phyloP scores from a whole-genome alignment of 768 basidiomycete genomes.

The Mrakia blollopis region DNA sequence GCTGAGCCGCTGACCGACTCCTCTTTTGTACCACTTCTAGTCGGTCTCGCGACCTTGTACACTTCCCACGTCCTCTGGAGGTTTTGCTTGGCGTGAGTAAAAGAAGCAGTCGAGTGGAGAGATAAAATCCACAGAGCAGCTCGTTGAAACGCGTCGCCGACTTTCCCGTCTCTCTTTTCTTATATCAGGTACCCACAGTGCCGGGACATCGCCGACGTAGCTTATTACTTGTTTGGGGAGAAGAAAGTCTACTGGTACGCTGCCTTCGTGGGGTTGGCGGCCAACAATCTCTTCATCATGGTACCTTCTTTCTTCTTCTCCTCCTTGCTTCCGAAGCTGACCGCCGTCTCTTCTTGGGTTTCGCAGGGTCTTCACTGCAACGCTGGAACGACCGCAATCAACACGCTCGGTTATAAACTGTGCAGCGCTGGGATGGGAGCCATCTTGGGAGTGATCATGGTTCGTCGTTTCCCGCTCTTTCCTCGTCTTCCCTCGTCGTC shows the following conservation, averaged over 20 bases:
- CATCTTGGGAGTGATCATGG: slow-evolving; percentile 33
- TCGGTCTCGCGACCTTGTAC: slow-evolving; percentile 34
- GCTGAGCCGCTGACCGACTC: too few relatives aligned
- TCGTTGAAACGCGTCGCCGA: too few relatives aligned
- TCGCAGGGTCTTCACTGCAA: slow-evolving; percentile 34
- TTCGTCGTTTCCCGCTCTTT: too few relatives aligned
- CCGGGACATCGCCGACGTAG: slow-evolving; percentile 36
- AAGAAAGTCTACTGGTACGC: slow-evolving; percentile 22
- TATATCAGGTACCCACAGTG: slow-evolving; percentile 14
- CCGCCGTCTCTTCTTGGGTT: too few relatives aligned
- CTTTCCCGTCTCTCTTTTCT: too few relatives aligned
- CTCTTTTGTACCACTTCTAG: too few relatives aligned
- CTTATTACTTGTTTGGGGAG: slow-evolving; percentile 29
- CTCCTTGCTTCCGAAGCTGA: too few relatives aligned
- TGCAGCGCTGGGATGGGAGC: slow-evolving; percentile 25
- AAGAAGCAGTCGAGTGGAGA: too few relatives aligned
- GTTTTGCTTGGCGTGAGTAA: slow-evolving; percentile 10
- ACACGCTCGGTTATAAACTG: slow-evolving; percentile 34
- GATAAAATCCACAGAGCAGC: too few relatives aligned
- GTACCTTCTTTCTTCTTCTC: too few relatives aligned
- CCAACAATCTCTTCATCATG: slow-evolving; percentile 36
- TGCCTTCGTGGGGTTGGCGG: slow-evolving; percentile 34
- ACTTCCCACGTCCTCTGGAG: slow-evolving; percentile 35
- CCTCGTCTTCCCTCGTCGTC: neutral
- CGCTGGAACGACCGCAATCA: slow-evolving; percentile 35